A percentile compares a stretch with the other conserved stretches of the same genome.
Conservation (phyloP, 1,284 basidiomycete genomes). For the Baeospora myosura region DNA sequence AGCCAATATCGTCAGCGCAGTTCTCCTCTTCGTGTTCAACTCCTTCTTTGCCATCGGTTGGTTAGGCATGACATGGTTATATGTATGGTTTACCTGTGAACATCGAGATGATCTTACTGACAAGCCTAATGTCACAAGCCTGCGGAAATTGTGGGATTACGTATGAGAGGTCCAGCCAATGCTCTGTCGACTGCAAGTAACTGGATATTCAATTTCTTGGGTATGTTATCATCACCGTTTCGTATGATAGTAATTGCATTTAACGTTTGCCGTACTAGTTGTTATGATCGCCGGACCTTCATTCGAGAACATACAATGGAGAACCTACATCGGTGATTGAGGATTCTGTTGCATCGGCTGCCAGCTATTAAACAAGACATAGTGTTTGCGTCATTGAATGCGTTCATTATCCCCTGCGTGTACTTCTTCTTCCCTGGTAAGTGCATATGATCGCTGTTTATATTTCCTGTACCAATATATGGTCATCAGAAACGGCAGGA, state of each 20-base stretch:
- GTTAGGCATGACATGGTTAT: constrained; percentile 16
- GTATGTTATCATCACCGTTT: background rate
- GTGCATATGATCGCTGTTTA: background rate
- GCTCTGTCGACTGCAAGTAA: constrained; percentile 65
- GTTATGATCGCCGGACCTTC: constrained; percentile 38
- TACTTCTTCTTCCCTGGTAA: constrained; percentile 57
- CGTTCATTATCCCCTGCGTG: constrained; percentile 40
- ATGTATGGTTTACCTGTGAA: background rate
- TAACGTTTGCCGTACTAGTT: constrained; percentile 17
- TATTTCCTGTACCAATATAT: background rate
- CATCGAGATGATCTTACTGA: too few species aligned
- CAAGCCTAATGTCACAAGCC: too few species aligned
- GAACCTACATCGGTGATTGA: constrained; percentile 38
- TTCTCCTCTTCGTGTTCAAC: constrained; percentile 64
- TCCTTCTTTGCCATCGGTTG: constrained; percentile 67
- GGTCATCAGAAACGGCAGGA: constrained; percentile 44
- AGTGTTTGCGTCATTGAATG: constrained; percentile 41
- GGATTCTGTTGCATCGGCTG: too few species aligned
- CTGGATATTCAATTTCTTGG: constrained; percentile 59
- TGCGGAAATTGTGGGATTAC: constrained; percentile 52
- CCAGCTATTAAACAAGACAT: too few species aligned
- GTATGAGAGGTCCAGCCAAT: constrained; percentile 62
- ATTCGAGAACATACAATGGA: constrained; percentile 37
- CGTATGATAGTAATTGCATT: background rate
- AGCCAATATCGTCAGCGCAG: constrained; percentile 33